phyloP scores from a whole-genome alignment of 108 stramenopile genomes.

The Nitzschia sp. region DNA sequence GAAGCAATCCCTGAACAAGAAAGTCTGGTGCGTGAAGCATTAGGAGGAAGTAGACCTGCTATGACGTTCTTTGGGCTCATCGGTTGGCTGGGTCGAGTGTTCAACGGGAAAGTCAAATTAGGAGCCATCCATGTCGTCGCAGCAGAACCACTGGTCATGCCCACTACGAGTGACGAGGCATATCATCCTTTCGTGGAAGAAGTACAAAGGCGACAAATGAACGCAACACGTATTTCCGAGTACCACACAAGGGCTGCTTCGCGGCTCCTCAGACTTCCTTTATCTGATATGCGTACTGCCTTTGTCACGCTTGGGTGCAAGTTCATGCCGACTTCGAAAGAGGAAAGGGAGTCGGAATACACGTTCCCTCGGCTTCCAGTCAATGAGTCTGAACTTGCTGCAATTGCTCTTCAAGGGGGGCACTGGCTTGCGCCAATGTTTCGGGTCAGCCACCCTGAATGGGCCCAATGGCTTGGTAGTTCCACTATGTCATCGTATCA shows the following conservation, averaged over 20 bases:
- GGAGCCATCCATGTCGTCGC: constrained; percentile 78
- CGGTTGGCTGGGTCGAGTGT: constrained; percentile 33
- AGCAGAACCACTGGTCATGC: constrained; percentile 46
- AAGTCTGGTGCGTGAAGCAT: constrained; percentile 54
- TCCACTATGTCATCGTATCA: not conserved
- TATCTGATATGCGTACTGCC: constrained; percentile 32
- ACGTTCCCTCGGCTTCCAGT: constrained; percentile 17
- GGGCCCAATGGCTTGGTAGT: constrained; percentile 62
- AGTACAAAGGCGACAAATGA: constrained; percentile 62
- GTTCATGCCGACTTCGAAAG: constrained; percentile 22
- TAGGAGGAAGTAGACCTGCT: constrained; percentile 13
- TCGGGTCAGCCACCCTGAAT: constrained; percentile 36
- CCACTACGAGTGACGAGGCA: constrained; percentile 5
- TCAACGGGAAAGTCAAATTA: constrained; percentile 52
- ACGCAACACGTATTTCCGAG: constrained; percentile 46
- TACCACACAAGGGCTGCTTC: constrained; percentile 69
- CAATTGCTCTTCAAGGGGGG: constrained; percentile 63
- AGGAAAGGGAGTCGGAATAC: not conserved
- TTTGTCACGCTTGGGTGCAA: constrained; percentile 48
- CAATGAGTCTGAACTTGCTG: constrained; percentile 38
- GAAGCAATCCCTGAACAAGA: constrained; percentile 78
- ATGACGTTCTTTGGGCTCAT: constrained; percentile 28
- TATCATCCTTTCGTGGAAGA: constrained; percentile 34
- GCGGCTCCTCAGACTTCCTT: constrained; percentile 39
- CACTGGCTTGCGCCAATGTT: constrained; percentile 67